A percentile compares a stretch with the other conserved stretches of the same genome.
phyloP scores from a whole-genome alignment of 441 rosid species.

The Geranium incanum region DNA sequence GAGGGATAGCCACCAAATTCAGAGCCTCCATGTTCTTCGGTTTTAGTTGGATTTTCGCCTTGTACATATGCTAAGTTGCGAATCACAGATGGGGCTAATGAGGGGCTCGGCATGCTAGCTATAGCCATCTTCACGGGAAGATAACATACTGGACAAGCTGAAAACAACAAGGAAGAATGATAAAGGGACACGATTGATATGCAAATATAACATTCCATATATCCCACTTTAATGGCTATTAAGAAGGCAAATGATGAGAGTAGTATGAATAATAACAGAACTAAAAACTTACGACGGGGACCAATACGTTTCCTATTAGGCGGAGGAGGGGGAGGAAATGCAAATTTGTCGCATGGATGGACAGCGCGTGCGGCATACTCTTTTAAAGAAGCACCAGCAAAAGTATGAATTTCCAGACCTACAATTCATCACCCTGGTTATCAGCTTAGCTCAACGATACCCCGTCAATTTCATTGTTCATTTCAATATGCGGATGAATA shows the following conservation, averaged over 20 bases:
- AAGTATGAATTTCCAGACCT: conserved; percentile 23
- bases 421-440: conserved; percentile 8
- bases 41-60: conserved; percentile 45
- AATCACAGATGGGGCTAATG: conserved; percentile 49
- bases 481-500: neutral
- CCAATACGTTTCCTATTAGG: conserved; percentile 53
- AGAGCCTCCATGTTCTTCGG: conserved; percentile 66
- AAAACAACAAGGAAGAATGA: conserved; percentile 19
- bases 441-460: neutral
- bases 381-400: conserved; percentile 15
- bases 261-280: neutral
- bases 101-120: conserved; percentile 52
- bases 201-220: neutral
- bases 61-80: conserved; percentile 45
- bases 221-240: neutral
- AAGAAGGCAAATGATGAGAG: conserved; percentile 7
- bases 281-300: conserved; percentile 64
- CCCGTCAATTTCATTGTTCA: neutral
- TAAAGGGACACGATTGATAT: conserved; percentile 13
- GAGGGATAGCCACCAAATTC: conserved; percentile 84
- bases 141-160: conserved; percentile 86
- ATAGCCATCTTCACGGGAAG: conserved; percentile 61
- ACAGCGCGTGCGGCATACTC: conserved; percentile 1
- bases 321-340: conserved; percentile 87
- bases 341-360: conserved; percentile 55